Conservation (phyloP, 1,139 yeast species). For the Blastobotrys apis region DNA sequence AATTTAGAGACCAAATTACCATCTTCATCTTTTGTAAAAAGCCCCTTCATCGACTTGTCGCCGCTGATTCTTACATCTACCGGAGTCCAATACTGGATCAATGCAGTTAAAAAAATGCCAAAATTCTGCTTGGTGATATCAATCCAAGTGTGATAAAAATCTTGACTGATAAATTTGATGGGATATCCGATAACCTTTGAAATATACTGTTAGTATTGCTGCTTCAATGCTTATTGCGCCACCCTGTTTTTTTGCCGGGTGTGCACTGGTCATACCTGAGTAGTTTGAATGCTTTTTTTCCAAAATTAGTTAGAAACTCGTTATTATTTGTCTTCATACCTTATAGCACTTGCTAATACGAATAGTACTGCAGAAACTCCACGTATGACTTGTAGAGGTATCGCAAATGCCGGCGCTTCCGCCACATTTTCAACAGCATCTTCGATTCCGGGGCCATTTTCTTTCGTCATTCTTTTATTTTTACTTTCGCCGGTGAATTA, state of each 20-base stretch:
- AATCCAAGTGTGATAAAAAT: constrained; percentile 32
- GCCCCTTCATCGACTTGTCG: constrained; percentile 30
- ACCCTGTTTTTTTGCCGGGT: background rate
- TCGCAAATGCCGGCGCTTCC: constrained; percentile 6
- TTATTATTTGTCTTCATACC: constrained; percentile 12
- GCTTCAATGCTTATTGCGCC: no score
- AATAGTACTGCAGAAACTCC: constrained; percentile 15
- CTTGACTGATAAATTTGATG: constrained; percentile 24
- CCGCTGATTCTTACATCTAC: constrained; percentile 34
- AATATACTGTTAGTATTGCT: no score
- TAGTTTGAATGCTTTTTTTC: background rate
- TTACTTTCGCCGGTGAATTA: no score
- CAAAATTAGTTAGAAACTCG: no score
- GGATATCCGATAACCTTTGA: constrained; percentile 29
- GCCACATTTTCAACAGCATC: constrained; percentile 5
- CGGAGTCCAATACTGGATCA: constrained; percentile 35
- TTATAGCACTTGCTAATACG: constrained; percentile 16
- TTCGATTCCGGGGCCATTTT: background rate
- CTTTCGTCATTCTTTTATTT: background rate
- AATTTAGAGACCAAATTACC: constrained; percentile 31
- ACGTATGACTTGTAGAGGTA: constrained; percentile 16
- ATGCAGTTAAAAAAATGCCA: constrained; percentile 32
- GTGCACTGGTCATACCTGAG: background rate
- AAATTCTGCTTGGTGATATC: constrained; percentile 38
- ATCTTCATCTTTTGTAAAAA: constrained; percentile 24